Percentiles rank a stretch among this genome's conserved stretches.
These are phyloP conservation scores for Umbelopsis ramanniana DNA, from an alignment of 192 early-diverging fungal genomes.

Conservation along the genomic window DNA sequence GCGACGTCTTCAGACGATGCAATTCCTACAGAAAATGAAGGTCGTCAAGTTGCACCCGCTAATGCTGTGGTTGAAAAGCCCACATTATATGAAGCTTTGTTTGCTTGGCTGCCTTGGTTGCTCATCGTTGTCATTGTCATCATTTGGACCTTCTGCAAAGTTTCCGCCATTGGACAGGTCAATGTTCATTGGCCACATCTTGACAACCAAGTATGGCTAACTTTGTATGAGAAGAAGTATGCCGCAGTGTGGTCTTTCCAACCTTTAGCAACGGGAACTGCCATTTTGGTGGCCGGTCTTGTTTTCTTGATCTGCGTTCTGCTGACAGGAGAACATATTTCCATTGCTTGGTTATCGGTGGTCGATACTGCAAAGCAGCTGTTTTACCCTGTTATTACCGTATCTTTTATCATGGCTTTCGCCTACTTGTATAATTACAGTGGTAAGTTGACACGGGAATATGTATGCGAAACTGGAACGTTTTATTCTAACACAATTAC, in stretches of 20 bases:
- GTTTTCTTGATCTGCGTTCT: conserved; percentile 32
- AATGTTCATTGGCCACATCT: conserved; percentile 38
- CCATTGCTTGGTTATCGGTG: conserved; percentile 27
- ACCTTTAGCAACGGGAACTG: conserved; percentile 44
- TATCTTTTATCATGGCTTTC: conserved; percentile 44
- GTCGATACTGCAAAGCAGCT: conserved; percentile 30
- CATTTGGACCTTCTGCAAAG: conserved; percentile 41
- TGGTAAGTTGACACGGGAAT: conserved; percentile 9
- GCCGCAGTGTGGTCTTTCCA: conserved; percentile 43
- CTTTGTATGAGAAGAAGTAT: conserved; percentile 40
- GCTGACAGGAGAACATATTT: conserved; percentile 23
- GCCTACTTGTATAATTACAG: conserved; percentile 46
- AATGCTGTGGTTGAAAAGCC: conserved; percentile 23
- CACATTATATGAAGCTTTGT: conserved; percentile 18
- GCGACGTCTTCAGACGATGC: background rate
- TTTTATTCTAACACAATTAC: background rate
- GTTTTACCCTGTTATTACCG: conserved; percentile 34
- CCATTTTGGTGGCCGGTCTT: conserved; percentile 31
- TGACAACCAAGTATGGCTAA: conserved; percentile 40
- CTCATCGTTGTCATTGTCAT: conserved; percentile 38
- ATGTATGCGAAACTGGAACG: background rate
- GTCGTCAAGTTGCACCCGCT: too few species aligned
- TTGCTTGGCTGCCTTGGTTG: conserved; percentile 45
- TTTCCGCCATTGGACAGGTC: conserved; percentile 18
- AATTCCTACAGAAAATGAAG: background rate